Percentiles rank a stretch among this genome's conserved stretches.
phyloP scores from a whole-genome alignment of 176 grass and related monocot species.

The Saccharum officinarum region DNA sequence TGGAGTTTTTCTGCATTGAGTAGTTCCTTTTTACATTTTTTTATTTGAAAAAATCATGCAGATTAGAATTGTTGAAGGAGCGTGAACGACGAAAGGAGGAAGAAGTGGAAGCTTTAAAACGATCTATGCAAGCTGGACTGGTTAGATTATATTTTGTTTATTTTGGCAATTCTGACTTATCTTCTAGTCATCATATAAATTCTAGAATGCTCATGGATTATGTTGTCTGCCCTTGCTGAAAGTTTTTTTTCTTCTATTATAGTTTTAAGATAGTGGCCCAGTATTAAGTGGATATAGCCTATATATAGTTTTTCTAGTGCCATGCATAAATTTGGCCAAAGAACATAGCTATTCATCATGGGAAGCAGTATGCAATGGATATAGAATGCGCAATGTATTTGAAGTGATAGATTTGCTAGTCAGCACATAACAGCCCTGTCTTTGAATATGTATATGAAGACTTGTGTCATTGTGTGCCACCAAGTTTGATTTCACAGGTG shows the following conservation, averaged over 20 bases:
- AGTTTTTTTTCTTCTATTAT: background rate
- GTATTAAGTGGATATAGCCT: background rate
- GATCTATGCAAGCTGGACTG: slow-evolving; percentile 97
- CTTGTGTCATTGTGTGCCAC: background rate
- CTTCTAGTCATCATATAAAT: background rate
- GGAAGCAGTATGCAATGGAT: background rate
- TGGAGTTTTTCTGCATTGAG: background rate
- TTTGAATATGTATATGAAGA: background rate
- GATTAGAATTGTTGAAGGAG: slow-evolving; percentile 79
- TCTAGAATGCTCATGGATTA: background rate
- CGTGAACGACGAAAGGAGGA: slow-evolving; percentile 89
- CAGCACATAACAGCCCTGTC: background rate
- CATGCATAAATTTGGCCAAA: background rate
- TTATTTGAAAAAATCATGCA: slow-evolving; percentile 30
- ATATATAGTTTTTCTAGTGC: background rate
- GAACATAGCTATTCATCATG: background rate
- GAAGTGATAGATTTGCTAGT: background rate
- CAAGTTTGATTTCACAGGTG: background rate
- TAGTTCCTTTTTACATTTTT: background rate
- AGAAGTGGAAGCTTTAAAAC: slow-evolving; percentile 82
- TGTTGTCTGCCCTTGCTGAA: background rate
- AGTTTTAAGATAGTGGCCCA: slow-evolving; percentile 11
- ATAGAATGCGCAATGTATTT: background rate
- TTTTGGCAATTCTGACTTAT: background rate
- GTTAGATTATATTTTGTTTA: slow-evolving; percentile 47